These are phyloP conservation scores for Artomyces pyxidatus DNA, from an alignment of 768 basidiomycete genomes.

Conservation along the genomic window DNA sequence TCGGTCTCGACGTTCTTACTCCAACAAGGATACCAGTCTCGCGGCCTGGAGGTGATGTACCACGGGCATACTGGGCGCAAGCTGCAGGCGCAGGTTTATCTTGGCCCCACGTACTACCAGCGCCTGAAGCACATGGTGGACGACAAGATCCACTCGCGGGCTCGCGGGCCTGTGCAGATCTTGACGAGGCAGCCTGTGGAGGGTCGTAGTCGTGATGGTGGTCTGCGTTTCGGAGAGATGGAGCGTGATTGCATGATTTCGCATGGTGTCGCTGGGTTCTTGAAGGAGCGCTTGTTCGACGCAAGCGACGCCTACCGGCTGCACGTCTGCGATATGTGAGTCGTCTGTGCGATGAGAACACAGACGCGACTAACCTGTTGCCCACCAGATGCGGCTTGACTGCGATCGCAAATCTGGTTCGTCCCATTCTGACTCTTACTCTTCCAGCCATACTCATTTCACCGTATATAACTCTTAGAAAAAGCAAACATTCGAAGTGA, in stretches of 20 bases:
- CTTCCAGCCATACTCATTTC: no score
- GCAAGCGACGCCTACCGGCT: constrained; percentile 89
- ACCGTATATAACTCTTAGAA: no score
- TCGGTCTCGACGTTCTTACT: constrained; percentile 89
- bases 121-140: constrained; percentile 99
- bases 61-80: constrained; percentile 99
- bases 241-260: constrained; percentile 99
- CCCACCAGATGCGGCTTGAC: constrained; percentile 79
- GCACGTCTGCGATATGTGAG: constrained; percentile 94
- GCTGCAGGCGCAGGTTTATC: constrained; percentile 95
- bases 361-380: constrained; percentile 9
- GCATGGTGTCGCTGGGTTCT: constrained; percentile 95
- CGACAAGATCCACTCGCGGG: constrained; percentile 98
- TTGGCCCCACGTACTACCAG: constrained; percentile 98
- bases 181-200: constrained; percentile 96
- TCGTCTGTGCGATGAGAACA: constrained; percentile 14
- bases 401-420: constrained; percentile 90
- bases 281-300: constrained; percentile 95
- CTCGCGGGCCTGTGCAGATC: constrained; percentile 95
- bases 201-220: constrained; percentile 97
- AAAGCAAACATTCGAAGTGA: constrained; percentile 98
- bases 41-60: constrained; percentile 97
- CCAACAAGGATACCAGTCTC: constrained; percentile 90
- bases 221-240: constrained; percentile 99
- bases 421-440: constrained; percentile 23